Percentiles rank a stretch among this genome's conserved stretches.
phyloP scores from a whole-genome alignment of 371 early-diverging fungal genomes.

The Syncephalis plumigaleata region DNA sequence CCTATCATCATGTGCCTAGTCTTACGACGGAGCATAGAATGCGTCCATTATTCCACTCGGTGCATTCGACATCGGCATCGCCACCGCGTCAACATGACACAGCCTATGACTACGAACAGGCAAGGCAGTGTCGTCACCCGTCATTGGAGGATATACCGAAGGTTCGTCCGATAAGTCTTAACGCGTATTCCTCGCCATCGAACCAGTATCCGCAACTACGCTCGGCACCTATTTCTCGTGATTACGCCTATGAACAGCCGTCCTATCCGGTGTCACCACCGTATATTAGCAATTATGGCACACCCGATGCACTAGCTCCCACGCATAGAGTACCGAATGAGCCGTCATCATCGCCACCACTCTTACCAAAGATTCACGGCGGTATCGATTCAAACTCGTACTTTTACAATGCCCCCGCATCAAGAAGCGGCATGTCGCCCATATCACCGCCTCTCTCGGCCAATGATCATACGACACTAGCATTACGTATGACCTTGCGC shows the following conservation, averaged over 20 bases:
- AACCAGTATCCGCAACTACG: not conserved
- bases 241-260: not conserved
- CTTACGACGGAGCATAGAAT: no score
- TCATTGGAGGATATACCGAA: slow-evolving; percentile 1
- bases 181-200: not conserved
- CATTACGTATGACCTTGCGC: slow-evolving; percentile 18
- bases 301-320: not conserved
- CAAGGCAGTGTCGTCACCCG: not conserved
- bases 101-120: no score
- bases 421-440: not conserved
- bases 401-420: not conserved
- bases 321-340: not conserved
- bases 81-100: not conserved
- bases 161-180: not conserved
- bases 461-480: slow-evolving; percentile 1
- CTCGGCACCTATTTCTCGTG: not conserved
- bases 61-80: no score
- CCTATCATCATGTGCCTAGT: no score
- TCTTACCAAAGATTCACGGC: slow-evolving; percentile 3
- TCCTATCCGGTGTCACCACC: not conserved
- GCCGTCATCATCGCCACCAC: slow-evolving; percentile 8
- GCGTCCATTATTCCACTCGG: no score
- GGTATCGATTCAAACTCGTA: no score
- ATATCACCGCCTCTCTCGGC: not conserved
- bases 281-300: not conserved